A percentile compares a stretch with the other conserved stretches of the same genome.
Evolutionary conservation across 2,329 filamentous ascomycete genomes (phyloP).

Genomic region (Hypoxylon sp.): DNA sequence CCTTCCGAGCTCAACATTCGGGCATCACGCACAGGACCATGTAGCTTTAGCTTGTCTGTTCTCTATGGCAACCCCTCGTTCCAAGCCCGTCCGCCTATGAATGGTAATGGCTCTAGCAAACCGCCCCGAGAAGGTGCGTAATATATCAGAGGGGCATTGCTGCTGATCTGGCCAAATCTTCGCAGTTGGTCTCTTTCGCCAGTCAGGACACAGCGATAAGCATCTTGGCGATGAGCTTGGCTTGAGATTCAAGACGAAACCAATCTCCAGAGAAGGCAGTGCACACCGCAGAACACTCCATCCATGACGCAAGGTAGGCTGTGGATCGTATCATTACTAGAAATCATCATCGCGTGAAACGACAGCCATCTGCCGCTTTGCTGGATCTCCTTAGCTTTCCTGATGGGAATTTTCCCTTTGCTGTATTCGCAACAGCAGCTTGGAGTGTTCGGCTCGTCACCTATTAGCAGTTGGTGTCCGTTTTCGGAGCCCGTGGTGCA

Average conservation of each 20-base stretch:
- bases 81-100: slow-evolving; percentile 10
- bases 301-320: slow-evolving; percentile 20
- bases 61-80: slow-evolving; percentile 7
- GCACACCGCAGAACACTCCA: slow-evolving; percentile 17
- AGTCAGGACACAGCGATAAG: slow-evolving; percentile 20
- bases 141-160: slow-evolving; percentile 23
- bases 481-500: slow-evolving; percentile 8
- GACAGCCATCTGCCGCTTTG: slow-evolving; percentile 12
- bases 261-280: slow-evolving; percentile 24
- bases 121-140: slow-evolving; percentile 6
- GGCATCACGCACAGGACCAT: slow-evolving; percentile 12
- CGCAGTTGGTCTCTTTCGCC: slow-evolving; percentile 13
- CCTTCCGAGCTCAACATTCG: slow-evolving; percentile 1
- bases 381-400: neutral
- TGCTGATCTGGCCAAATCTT: slow-evolving; percentile 14
- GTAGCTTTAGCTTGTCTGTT: neutral
- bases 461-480: slow-evolving; percentile 7
- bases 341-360: slow-evolving; percentile 10
- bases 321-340: slow-evolving; percentile 30
- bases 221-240: slow-evolving; percentile 14
- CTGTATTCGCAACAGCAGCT: slow-evolving; percentile 1
- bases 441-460: slow-evolving; percentile 3
- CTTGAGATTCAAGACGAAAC: slow-evolving; percentile 27
- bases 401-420: slow-evolving; percentile 1
- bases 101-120: slow-evolving; percentile 6